A percentile compares a stretch with the other conserved stretches of the same genome.
Evolutionary conservation across 2,329 filamentous ascomycete genomes (phyloP).

Genomic region (Chaetomiaceae sp.): DNA sequence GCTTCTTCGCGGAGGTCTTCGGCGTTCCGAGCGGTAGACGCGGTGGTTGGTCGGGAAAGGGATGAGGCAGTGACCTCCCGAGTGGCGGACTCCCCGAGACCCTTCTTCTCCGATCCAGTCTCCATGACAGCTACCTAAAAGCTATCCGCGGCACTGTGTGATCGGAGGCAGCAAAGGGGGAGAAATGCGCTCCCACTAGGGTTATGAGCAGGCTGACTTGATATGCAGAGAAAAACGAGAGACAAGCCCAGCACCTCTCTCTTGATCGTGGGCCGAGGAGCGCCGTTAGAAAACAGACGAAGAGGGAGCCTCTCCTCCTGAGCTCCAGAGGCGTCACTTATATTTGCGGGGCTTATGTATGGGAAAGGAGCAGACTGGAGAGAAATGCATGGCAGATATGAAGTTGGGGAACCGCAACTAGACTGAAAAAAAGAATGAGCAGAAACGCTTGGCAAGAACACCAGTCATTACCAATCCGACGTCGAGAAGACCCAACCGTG

Average conservation of each 20-base stretch:
- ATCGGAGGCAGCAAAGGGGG: too few species aligned
- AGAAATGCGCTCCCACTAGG: too few species aligned
- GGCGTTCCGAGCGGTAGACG: slow-evolving; percentile 25
- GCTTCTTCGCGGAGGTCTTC: slow-evolving; percentile 38
- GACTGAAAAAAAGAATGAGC: neutral
- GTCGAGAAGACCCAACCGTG: neutral
- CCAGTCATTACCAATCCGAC: slow-evolving; percentile 11
- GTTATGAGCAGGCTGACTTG: too few species aligned
- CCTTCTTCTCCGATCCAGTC: neutral
- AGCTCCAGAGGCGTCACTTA: neutral
- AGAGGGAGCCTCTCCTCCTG: slow-evolving; percentile 7
- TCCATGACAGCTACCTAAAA: slow-evolving; percentile 6
- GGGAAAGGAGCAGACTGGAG: neutral
- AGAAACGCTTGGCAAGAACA: slow-evolving; percentile 7
- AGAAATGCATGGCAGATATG: neutral
- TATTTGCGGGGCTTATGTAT: neutral
- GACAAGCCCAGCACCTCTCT: too few species aligned
- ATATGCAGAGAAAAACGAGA: too few species aligned
- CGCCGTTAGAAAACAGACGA: slow-evolving; percentile 2
- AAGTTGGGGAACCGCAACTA: neutral
- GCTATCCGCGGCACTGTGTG: too few species aligned
- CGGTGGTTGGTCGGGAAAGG: slow-evolving; percentile 15
- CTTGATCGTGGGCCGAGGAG: too few species aligned
- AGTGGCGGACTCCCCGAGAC: neutral
- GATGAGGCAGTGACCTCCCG: neutral